Percentiles rank a stretch among this genome's conserved stretches.
These are phyloP conservation scores for Rosa persica DNA, from an alignment of 306 rosid species.

Conservation along the genomic window DNA sequence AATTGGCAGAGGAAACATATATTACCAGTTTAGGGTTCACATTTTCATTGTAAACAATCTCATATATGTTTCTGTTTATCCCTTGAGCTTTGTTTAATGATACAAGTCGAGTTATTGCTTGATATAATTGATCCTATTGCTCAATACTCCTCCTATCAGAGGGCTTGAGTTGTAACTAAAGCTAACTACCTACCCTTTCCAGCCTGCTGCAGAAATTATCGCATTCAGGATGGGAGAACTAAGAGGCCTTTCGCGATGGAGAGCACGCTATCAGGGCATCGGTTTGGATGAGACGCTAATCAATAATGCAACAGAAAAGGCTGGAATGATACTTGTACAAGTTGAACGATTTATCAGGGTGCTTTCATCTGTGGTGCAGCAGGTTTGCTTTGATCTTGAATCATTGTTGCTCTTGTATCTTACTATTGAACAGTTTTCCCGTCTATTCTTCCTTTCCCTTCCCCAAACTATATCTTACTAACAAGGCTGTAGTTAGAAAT, in stretches of 20 bases:
- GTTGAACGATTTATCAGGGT: constrained; percentile 88
- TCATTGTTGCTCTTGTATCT: constrained; percentile 19
- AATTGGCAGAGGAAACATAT: neutral
- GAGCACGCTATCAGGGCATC: constrained; percentile 68
- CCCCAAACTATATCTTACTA: neutral
- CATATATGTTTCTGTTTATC: neutral
- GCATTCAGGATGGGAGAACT: constrained; percentile 95
- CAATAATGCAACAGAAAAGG: constrained; percentile 73
- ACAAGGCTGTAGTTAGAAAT: neutral
- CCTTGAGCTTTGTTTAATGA: neutral
- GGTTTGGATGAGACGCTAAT: constrained; percentile 88
- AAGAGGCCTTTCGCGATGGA: constrained; percentile 95
- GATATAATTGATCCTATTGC: neutral
- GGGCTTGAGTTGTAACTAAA: constrained; percentile 30
- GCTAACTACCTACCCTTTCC: constrained; percentile 25
- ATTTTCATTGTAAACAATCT: neutral
- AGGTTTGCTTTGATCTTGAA: constrained; percentile 51
- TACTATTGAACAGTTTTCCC: constrained; percentile 14
- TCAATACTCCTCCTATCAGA: constrained; percentile 13
- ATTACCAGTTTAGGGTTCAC: neutral
- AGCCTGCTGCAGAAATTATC: constrained; percentile 96
- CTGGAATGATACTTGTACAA: constrained; percentile 94
- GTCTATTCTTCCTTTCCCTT: neutral
- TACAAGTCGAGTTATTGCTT: neutral
- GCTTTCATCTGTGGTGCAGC: constrained; percentile 91